Evolutionary conservation across 2,329 filamentous ascomycete species (phyloP).

Genomic region (Akanthomyces muscarius): DNA sequence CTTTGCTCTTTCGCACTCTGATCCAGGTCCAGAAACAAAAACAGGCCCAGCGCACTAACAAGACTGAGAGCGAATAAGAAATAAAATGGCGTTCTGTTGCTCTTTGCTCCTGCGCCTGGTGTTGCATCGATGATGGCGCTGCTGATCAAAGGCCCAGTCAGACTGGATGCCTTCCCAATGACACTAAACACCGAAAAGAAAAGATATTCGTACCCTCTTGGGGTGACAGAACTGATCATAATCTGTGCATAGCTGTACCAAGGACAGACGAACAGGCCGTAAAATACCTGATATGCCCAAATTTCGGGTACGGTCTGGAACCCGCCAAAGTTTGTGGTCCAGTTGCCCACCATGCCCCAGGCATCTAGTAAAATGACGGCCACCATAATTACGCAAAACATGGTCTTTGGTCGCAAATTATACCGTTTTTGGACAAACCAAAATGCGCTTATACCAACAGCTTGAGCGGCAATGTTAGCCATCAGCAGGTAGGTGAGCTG

Average conservation of each 20-base stretch:
- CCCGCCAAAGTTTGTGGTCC: conserved; percentile 37
- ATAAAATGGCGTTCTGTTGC: conserved; percentile 61
- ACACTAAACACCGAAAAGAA: conserved; percentile 57
- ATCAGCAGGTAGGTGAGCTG: conserved; percentile 34
- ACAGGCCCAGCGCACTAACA: conserved; percentile 49
- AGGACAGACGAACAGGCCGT: conserved; percentile 62
- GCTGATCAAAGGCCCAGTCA: conserved; percentile 63
- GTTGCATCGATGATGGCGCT: conserved; percentile 64
- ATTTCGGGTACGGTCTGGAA: conserved; percentile 44
- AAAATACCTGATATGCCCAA: conserved; percentile 48
- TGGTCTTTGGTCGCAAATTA: not conserved
- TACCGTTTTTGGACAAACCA: not conserved
- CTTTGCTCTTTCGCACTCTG: conserved; percentile 58
- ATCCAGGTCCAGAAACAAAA: conserved; percentile 54
- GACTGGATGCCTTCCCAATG: conserved; percentile 63
- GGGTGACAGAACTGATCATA: conserved; percentile 66
- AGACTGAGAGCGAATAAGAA: conserved; percentile 58
- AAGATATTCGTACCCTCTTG: conserved; percentile 63
- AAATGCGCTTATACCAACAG: not conserved
- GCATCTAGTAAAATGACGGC: conserved; percentile 55
- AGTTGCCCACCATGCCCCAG: conserved; percentile 45
- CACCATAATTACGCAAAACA: conserved; percentile 57
- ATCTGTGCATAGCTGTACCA: conserved; percentile 69
- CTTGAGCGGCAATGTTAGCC: not conserved
- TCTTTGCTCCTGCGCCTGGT: conserved; percentile 38